Percentiles rank a stretch among this genome's conserved stretches.
Conservation (phyloP, 2,329 filamentous ascomycete species). For the Claviceps maximensis region DNA sequence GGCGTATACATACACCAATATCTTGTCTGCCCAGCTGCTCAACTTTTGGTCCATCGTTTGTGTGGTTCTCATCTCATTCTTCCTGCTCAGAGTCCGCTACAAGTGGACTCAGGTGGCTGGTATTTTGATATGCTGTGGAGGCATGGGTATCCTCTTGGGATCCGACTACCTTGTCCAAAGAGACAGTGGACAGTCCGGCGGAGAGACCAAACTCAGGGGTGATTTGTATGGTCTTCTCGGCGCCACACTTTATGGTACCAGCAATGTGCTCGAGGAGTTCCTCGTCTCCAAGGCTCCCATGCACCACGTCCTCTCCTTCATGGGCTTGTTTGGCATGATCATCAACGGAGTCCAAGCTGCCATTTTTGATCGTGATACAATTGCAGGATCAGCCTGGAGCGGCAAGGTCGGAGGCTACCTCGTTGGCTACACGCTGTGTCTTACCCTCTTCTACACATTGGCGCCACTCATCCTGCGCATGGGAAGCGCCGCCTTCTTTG, state of each 20-base stretch:
- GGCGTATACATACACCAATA: slow-evolving; percentile 84
- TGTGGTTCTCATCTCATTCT: slow-evolving; percentile 74
- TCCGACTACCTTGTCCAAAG: slow-evolving; percentile 70
- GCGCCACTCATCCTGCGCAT: slow-evolving; percentile 83
- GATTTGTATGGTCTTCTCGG: slow-evolving; percentile 85
- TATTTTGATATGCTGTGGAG: slow-evolving; percentile 82
- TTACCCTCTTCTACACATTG: slow-evolving; percentile 76
- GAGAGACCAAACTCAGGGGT: slow-evolving; percentile 65
- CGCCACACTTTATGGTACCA: slow-evolving; percentile 80
- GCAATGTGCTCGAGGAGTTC: slow-evolving; percentile 90
- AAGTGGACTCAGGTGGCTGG: slow-evolving; percentile 72
- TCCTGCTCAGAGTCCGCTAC: slow-evolving; percentile 78
- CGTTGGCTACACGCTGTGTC: slow-evolving; percentile 74
- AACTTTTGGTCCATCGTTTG: slow-evolving; percentile 98
- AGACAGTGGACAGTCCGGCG: slow-evolving; percentile 51
- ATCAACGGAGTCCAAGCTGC: slow-evolving; percentile 86
- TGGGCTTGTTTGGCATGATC: slow-evolving; percentile 74
- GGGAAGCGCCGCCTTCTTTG: slow-evolving; percentile 86
- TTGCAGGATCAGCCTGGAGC: slow-evolving; percentile 9
- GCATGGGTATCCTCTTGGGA: slow-evolving; percentile 74
- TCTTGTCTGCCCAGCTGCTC: slow-evolving; percentile 85
- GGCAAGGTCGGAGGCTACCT: slow-evolving; percentile 59
- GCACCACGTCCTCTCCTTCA: slow-evolving; percentile 86
- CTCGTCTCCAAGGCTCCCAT: slow-evolving; percentile 75
- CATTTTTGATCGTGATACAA: slow-evolving; percentile 65